Evolutionary conservation across 2,329 filamentous ascomycete species (phyloP), one percentile per base, ranked within the genome.

Genomic region (Amphichorda felina): DNA sequence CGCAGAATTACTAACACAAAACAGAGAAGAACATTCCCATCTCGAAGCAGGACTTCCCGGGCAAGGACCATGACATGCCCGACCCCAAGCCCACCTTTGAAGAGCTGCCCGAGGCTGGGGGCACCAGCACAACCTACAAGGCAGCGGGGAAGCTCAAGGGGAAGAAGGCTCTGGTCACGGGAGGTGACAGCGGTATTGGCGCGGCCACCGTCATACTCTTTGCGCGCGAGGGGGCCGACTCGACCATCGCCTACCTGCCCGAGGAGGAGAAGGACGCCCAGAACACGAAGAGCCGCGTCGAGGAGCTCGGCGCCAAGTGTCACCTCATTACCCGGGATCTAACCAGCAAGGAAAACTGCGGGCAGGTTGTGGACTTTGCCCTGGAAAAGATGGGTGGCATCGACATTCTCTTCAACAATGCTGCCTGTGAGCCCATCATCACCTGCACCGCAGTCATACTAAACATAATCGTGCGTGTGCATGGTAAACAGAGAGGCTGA

Each of bases 331-430:
- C 75, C 2, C 68, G 73, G 0, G 81, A 91, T 52, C 51, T 93
- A 28, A 74, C 67, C 32, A 68, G 71, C 36, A 66, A 64, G 33
- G 69, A 75, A 31, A 81, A 82, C 45, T 91, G 83, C 63, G 70
- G 76, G 54, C 75, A 75, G 51, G 62, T 80, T 1, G 66, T 86
- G 5, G 74, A 85, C 4, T 66, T 74, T 45, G 80, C 82, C 0
- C 39, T 83, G 25, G 63, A 78, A 50, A 62, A 65, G 32, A 66
- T 89, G 61, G 78, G 79, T 5, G 65, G 67, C 3, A 73, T 93
- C 39, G 79, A 89, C 49, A 82, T 89, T 26, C 57, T 85, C 7
- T 73, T 80, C 47, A 77, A 87, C 58, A 88, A 87, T 47, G 75
- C 78, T 26, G 80, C 79, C 0, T 84, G 72, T 53, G 6, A 16